Conservation (phyloP, 352 stramenopile genomes). For the Blastocystis sp. region DNA sequence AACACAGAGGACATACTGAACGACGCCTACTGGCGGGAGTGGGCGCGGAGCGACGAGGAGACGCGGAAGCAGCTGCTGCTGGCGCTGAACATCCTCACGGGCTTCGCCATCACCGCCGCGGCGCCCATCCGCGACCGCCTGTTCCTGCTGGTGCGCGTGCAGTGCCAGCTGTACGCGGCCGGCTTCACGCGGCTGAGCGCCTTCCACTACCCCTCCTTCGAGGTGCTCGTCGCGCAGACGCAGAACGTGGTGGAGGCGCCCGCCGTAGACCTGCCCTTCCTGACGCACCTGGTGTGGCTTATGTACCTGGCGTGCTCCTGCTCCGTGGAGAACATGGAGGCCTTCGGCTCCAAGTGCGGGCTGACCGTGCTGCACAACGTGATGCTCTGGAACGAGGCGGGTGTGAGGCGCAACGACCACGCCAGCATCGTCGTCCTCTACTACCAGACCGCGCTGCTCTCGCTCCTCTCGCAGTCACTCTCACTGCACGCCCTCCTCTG, state of each 20-base stretch:
- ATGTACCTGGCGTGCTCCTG: slow-evolving; percentile 2
- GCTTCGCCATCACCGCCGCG: neutral
- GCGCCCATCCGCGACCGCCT: slow-evolving; percentile 5
- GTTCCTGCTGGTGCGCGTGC: slow-evolving; percentile 15
- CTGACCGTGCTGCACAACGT: slow-evolving; percentile 29
- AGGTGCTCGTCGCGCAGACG: slow-evolving; percentile 40
- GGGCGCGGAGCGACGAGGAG: neutral
- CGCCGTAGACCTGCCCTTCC: neutral
- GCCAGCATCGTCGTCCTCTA: neutral
- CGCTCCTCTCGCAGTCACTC: neutral
- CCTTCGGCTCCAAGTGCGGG: neutral
- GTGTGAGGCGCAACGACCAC: neutral
- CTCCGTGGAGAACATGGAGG: slow-evolving; percentile 17
- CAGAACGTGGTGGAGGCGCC: neutral
- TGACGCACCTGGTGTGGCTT: neutral
- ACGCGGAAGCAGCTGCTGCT: neutral
- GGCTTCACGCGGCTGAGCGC: neutral
- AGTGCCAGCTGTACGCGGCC: slow-evolving; percentile 14
- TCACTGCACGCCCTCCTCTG: slow-evolving; percentile 11
- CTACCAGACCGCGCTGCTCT: neutral
- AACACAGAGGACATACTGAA: neutral
- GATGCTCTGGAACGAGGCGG: neutral
- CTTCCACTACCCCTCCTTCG: slow-evolving; percentile 28
- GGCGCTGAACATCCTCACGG: slow-evolving; percentile 17
- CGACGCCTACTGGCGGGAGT: neutral